Evolutionary conservation across 2,329 filamentous ascomycete species (phyloP).

Genomic region (Sodiomyces alkalinus): DNA sequence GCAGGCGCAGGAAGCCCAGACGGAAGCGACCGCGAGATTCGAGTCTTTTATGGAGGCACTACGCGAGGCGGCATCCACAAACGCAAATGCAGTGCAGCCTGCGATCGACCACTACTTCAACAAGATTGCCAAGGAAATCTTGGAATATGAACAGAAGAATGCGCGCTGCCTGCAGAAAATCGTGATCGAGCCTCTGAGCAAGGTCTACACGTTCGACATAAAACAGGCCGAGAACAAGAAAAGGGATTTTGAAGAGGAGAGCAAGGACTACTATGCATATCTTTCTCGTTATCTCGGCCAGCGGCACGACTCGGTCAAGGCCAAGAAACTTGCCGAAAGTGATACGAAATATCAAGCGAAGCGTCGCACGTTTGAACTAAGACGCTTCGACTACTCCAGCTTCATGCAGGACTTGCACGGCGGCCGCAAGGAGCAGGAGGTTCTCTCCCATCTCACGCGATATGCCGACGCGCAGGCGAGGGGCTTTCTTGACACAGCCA

Average conservation of each 20-base stretch:
- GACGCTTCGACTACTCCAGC: constrained; percentile 95
- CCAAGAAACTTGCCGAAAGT: constrained; percentile 90
- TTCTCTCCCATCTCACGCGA: constrained; percentile 83
- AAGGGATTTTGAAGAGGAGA: constrained; percentile 96
- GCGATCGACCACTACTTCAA: constrained; percentile 97
- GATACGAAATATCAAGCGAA: constrained; percentile 95
- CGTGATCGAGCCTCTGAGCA: constrained; percentile 86
- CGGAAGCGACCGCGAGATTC: constrained; percentile 74
- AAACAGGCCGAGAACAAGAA: constrained; percentile 96
- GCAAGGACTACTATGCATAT: constrained; percentile 95
- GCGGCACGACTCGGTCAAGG: constrained; percentile 85
- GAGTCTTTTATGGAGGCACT: constrained; percentile 71
- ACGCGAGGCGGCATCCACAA: constrained; percentile 75
- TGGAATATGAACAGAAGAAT: constrained; percentile 76
- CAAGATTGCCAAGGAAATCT: constrained; percentile 83
- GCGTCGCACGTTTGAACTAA: constrained; percentile 86
- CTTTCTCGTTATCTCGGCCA: constrained; percentile 93
- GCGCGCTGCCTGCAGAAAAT: constrained; percentile 73
- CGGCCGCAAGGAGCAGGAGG: constrained; percentile 95
- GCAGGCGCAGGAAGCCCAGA: constrained; percentile 65
- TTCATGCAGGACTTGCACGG: constrained; percentile 99
- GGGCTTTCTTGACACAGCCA: constrained; percentile 66
- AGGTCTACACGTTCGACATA: constrained; percentile 88
- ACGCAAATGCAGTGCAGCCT: constrained; percentile 91
- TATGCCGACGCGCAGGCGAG: constrained; percentile 85